Percentiles rank a stretch among this genome's conserved stretches.
phyloP scores from a whole-genome alignment of 225 moss, liverwort and hornwort species.

The Sphagnum contortum region DNA sequence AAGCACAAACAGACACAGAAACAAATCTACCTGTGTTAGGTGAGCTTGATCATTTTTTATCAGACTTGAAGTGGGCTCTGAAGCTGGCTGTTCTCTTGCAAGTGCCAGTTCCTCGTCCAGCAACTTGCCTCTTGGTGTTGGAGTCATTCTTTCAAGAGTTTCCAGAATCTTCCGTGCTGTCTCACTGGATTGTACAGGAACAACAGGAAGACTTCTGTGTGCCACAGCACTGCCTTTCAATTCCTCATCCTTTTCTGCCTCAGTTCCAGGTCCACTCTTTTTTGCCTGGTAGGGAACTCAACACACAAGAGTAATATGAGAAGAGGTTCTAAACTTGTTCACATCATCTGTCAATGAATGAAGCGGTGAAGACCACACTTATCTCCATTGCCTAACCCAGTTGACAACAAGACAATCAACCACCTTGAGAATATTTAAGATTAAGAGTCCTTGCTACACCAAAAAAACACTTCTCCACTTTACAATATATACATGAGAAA shows the following conservation, averaged over 20 bases:
- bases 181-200: slow-evolving; percentile 54
- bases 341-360: no score
- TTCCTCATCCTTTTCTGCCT: slow-evolving; percentile 20
- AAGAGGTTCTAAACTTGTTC: no score
- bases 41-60: slow-evolving; percentile 79
- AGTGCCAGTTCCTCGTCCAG: slow-evolving; percentile 71
- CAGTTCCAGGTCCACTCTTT: slow-evolving; percentile 8
- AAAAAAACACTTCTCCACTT: no score
- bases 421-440: no score
- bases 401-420: no score
- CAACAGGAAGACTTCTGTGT: slow-evolving; percentile 14
- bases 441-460: no score
- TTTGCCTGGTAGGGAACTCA: no score
- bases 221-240: slow-evolving; percentile 6
- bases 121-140: slow-evolving; percentile 75
- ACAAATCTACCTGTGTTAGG: slow-evolving; percentile 16
- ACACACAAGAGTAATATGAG: no score
- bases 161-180: slow-evolving; percentile 95
- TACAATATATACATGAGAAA: no score
- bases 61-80: slow-evolving; percentile 69
- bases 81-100: slow-evolving; percentile 65
- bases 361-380: no score
- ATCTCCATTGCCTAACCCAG: no score
- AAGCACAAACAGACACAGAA: no score
- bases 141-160: slow-evolving; percentile 92